Base-by-base conservation (phyloP, 2,329 filamentous ascomycete species). In the Harringtonia aguacate region DNA sequence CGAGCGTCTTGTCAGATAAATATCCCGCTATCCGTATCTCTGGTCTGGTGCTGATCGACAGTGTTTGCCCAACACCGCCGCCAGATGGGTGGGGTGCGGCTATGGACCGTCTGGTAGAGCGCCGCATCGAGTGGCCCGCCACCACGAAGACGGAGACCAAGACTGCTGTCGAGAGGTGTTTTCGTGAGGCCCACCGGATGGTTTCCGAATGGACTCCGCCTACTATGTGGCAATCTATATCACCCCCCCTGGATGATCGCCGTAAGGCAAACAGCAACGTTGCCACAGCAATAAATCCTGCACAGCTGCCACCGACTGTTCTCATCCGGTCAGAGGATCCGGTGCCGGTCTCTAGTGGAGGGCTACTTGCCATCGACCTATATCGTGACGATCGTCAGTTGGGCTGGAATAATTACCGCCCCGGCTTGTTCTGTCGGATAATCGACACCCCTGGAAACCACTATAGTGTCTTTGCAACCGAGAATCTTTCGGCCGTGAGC, bases 31-130 rank as follows among this genome's bases (percentile, higher is more conserved):
- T 73, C 21, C 58, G 58, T 1, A 61, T 77, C 10, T 49, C 66
- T 1, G 74, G 73, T 14, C 65, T 77, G 38, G 53, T 77, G 46
- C 67, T 75, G 61, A 58, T 77, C 17, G 74, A 78, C 53, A 72
- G 65, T 38, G 56, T 72, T 13, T 75, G 53, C 27, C 58, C 61
- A 6, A 9, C 46, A 3, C 41, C 45, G 2, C 39, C 43, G 8
- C 36, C 29, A 1, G 15, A 13, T 1, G 48, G 47, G 8, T 52
- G 50, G 50, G 44, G 44, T 4, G 17, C 33, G 8, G 33, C 24
- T 0, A 33, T n/a, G 18, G 54, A 60, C 4, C 58, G 58, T 1
- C 36, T 59, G 7, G 52, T 56, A 7, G 46, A 50, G 37, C 55
- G 52, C 30, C 46, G 40, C 0, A 49, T 58, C 18, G 45, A 56